Conservation (phyloP, 2,329 filamentous ascomycete species). For the Pseudogymnoascus sp. region DNA sequence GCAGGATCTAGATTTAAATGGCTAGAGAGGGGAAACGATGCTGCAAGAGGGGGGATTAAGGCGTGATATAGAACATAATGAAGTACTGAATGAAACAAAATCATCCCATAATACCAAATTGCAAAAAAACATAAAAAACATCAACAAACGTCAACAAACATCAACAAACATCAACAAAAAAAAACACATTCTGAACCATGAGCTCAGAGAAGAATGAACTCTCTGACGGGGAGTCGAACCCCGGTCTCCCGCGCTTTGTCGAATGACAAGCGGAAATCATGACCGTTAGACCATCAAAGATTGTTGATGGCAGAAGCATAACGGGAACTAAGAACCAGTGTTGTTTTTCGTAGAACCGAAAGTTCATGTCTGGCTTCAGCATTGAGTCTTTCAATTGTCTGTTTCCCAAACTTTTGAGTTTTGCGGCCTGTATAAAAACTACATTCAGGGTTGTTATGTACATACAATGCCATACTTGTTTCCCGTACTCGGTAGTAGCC, state of each 20-base stretch:
- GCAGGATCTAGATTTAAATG: not conserved
- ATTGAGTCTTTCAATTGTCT: no score
- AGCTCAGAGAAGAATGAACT: constrained; percentile 11
- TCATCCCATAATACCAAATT: not conserved
- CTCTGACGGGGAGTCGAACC: constrained; percentile 24
- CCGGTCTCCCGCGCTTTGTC: constrained; percentile 21
- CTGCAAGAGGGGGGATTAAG: not conserved
- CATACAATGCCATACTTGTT: not conserved
- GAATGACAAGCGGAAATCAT: constrained; percentile 23
- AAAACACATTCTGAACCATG: not conserved
- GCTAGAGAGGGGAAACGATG: not conserved
- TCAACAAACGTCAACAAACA: not conserved
- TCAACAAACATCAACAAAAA: not conserved
- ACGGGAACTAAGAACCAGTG: not conserved
- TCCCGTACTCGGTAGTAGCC: not conserved
- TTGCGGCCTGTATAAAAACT: no score
- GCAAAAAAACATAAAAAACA: not conserved
- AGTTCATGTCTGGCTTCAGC: not conserved
- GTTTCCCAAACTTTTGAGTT: no score
- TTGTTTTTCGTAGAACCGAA: not conserved
- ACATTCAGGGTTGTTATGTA: not conserved
- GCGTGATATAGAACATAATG: not conserved
- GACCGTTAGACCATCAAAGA: constrained; percentile 23
- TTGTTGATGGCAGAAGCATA: no score
- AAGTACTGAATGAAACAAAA: not conserved